These are phyloP conservation scores for Salmacisia buchloeana DNA, from an alignment of 1,284 basidiomycete species.

Conservation along the genomic window DNA sequence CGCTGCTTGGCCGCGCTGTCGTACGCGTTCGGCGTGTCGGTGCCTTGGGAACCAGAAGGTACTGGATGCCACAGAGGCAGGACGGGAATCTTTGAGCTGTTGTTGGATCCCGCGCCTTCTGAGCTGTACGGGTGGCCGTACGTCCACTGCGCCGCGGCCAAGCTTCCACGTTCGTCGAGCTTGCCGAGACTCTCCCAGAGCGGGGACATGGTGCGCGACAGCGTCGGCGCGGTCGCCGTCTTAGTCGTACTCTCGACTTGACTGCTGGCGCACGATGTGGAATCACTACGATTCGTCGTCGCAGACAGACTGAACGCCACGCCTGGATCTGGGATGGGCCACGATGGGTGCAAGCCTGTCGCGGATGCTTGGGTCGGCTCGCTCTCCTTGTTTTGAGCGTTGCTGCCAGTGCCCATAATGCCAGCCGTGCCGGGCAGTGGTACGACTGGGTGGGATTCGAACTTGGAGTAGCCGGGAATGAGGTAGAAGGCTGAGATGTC, in stretches of 20 bases:
- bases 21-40: neutral
- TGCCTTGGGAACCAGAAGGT: neutral
- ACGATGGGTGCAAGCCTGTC: neutral
- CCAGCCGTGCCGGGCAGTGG: constrained; percentile 22
- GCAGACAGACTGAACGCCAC: neutral
- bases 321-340: neutral
- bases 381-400: neutral
- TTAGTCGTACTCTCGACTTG: no score
- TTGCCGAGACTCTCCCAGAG: constrained; percentile 4
- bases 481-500: constrained; percentile 36
- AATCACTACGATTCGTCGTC: no score
- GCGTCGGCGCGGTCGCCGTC: no score
- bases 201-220: neutral
- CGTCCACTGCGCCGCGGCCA: constrained; percentile 21
- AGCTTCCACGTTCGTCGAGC: neutral
- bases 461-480: constrained; percentile 37
- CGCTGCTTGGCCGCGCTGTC: neutral
- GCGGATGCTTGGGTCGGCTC: neutral
- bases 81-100: neutral
- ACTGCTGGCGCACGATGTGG: no score
- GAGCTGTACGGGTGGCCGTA: constrained; percentile 46
- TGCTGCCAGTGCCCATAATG: neutral
- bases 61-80: constrained; percentile 2
- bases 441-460: constrained; percentile 39
- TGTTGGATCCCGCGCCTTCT: constrained; percentile 13